Evolutionary conservation across 2,329 filamentous ascomycete genomes (phyloP).

Genomic region (Colletotrichum chrysophilum): DNA sequence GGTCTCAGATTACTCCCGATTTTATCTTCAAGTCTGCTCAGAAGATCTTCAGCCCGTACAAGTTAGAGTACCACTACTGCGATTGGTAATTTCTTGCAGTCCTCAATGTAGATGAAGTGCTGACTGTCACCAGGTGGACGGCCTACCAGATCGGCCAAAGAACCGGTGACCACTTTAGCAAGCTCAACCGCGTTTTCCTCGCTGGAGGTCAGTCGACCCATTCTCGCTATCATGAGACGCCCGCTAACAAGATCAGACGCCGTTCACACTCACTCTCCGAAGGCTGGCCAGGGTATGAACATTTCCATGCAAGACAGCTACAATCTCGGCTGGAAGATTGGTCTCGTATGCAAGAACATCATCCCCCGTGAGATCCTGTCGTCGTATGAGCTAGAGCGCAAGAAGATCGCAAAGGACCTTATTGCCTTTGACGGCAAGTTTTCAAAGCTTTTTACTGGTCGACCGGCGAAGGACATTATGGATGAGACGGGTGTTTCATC

Average conservation of each 20-base stretch:
- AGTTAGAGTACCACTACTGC: constrained; percentile 64
- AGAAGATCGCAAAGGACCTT: constrained; percentile 58
- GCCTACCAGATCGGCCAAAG: constrained; percentile 74
- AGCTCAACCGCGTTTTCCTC: constrained; percentile 67
- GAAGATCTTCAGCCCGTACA: constrained; percentile 69
- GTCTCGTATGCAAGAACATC: constrained; percentile 47
- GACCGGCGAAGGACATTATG: constrained; percentile 62
- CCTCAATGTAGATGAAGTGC: neutral
- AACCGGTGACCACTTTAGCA: constrained; percentile 62
- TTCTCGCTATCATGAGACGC: neutral
- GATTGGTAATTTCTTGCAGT: constrained; percentile 49
- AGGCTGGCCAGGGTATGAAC: constrained; percentile 76
- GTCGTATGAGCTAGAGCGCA: constrained; percentile 59
- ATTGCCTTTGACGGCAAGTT: constrained; percentile 69
- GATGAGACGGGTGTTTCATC: constrained; percentile 66
- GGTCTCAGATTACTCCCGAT: constrained; percentile 66
- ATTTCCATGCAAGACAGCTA: constrained; percentile 71
- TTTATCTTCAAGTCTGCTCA: constrained; percentile 66
- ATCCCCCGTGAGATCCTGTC: constrained; percentile 46
- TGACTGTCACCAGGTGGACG: constrained; percentile 46
- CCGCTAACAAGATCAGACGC: constrained; percentile 50
- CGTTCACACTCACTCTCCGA: constrained; percentile 60
- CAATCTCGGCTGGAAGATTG: constrained; percentile 65
- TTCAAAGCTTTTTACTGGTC: constrained; percentile 59
- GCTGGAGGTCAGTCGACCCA: constrained; percentile 48